These are phyloP conservation scores for Fremontodendron californicum DNA, from an alignment of 345 rosid species.

Conservation along the genomic window DNA sequence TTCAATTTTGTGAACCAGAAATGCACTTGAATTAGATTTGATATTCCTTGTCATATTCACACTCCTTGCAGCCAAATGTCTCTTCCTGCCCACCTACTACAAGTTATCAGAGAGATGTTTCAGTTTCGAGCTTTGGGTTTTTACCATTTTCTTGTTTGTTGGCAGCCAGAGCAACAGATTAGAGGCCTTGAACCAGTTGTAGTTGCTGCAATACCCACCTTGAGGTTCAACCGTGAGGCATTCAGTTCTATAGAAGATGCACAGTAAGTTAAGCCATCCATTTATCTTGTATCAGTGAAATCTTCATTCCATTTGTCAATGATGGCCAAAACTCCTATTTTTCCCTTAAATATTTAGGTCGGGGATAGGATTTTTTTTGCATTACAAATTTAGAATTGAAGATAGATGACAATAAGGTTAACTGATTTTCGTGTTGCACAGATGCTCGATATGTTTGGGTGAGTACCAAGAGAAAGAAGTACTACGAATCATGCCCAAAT, in stretches of 20 bases:
- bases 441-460: slow-evolving; percentile 68
- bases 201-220: slow-evolving; percentile 66
- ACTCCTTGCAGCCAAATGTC: neutral
- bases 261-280: slow-evolving; percentile 39
- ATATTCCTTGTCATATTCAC: neutral
- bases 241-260: slow-evolving; percentile 51
- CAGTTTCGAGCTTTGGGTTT: slow-evolving; percentile 3
- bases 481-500: slow-evolving; percentile 61
- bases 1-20: neutral
- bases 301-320: no score
- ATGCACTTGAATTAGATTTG: neutral
- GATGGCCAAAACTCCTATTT: no score
- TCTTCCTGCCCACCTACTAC: neutral
- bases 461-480: slow-evolving; percentile 66
- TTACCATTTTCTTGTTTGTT: neutral
- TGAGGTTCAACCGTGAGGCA: slow-evolving; percentile 45
- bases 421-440: slow-evolving; percentile 11
- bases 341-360: no score
- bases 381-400: neutral
- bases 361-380: neutral
- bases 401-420: neutral
- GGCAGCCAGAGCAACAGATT: slow-evolving; percentile 43
- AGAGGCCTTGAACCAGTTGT: slow-evolving; percentile 53
- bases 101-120: neutral
- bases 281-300: no score